phyloP scores from a whole-genome alignment of 805 yeast genomes.

The Hanseniaspora mollemarum region DNA sequence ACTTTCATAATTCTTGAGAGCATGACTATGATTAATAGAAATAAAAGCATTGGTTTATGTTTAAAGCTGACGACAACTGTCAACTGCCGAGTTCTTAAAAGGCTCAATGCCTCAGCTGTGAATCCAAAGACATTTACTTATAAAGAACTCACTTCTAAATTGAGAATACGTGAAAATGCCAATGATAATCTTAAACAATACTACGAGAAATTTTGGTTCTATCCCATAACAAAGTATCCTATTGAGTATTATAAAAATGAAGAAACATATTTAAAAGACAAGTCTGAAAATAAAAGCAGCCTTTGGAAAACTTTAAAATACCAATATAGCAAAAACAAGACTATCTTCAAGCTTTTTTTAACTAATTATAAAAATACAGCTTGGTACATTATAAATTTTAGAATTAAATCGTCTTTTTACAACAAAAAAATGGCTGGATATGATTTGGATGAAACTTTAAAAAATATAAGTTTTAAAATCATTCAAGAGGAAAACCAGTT shows the following conservation, averaged over 20 bases:
- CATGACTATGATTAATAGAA: neutral
- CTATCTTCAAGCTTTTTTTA: conserved; percentile 4
- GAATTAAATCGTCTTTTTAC: neutral
- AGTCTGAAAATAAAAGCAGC: neutral
- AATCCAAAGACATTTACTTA: neutral
- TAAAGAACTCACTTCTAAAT: neutral
- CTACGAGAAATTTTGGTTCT: conserved; percentile 7
- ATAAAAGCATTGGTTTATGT: neutral
- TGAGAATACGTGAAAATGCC: neutral
- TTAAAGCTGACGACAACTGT: too few species aligned
- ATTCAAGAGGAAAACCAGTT: conserved; percentile 12
- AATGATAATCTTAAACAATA: conserved; percentile 8
- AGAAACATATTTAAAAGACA: neutral
- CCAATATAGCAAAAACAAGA: conserved; percentile 9
- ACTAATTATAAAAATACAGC: conserved; percentile 13
- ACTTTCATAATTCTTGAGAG: neutral
- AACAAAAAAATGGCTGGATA: neutral
- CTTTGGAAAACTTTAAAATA: neutral
- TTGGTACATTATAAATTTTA: conserved; percentile 12
- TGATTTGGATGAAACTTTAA: conserved; percentile 2
- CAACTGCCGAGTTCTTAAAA: neutral
- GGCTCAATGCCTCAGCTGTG: neutral
- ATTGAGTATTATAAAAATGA: neutral
- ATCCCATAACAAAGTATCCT: conserved; percentile 10
- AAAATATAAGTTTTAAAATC: conserved; percentile 8